phyloP scores from a whole-genome alignment of 1,284 basidiomycete genomes.

The Malassezia caprae region DNA sequence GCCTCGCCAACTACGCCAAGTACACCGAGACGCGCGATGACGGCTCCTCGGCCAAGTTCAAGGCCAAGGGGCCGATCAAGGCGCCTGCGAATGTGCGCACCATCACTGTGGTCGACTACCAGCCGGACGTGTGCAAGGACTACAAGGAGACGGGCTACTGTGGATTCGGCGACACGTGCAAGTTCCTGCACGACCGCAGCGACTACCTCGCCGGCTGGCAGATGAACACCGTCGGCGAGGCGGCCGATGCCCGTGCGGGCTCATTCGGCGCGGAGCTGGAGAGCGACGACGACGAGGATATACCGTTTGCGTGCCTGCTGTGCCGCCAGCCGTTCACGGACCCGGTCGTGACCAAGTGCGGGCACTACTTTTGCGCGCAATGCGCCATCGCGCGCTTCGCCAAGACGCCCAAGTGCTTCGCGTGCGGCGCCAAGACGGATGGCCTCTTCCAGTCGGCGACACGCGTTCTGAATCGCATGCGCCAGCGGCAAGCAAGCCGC shows the following conservation, averaged over 20 bases:
- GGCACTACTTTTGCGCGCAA: slow-evolving; percentile 84
- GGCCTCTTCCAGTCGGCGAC: slow-evolving; percentile 88
- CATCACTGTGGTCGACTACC: slow-evolving; percentile 92
- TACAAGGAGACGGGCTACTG: slow-evolving; percentile 99
- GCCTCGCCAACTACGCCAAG: slow-evolving; percentile 68
- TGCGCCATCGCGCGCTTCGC: slow-evolving; percentile 87
- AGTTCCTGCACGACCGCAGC: slow-evolving; percentile 55
- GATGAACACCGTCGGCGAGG: slow-evolving; percentile 56
- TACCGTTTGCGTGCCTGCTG: slow-evolving; percentile 93
- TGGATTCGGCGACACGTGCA: slow-evolving; percentile 97
- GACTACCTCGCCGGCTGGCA: slow-evolving; percentile 95
- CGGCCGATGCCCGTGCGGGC: slow-evolving; percentile 43
- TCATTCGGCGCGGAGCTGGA: slow-evolving; percentile 50
- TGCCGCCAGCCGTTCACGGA: slow-evolving; percentile 90
- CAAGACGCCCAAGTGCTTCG: slow-evolving; percentile 89
- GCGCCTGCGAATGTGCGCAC: slow-evolving; percentile 69
- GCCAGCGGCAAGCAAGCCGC: slow-evolving; percentile 18
- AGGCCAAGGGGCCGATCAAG: slow-evolving; percentile 51
- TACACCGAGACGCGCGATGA: slow-evolving; percentile 61
- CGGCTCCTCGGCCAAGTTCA: slow-evolving; percentile 73
- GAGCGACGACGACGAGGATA: slow-evolving; percentile 61
- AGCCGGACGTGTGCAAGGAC: slow-evolving; percentile 97
- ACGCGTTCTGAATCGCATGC: slow-evolving; percentile 65
- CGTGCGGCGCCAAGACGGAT: slow-evolving; percentile 80
- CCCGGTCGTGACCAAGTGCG: slow-evolving; percentile 87